phyloP scores from a whole-genome alignment of 352 stramenopile species.

The Globisporangium echinulatum region DNA sequence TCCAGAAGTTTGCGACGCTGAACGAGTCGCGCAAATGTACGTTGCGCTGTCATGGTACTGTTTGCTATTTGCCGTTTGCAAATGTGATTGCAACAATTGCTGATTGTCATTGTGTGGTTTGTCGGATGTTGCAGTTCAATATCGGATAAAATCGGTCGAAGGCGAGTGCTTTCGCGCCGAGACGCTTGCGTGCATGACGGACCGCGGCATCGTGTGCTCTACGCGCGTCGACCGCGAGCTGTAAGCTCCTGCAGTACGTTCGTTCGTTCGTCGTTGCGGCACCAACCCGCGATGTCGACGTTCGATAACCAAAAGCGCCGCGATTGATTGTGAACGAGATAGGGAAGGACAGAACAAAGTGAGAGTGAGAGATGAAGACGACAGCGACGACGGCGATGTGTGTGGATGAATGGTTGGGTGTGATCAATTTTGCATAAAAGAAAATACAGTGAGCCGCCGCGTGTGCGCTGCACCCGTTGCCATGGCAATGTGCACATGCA shows the following conservation, averaged over 20 bases:
- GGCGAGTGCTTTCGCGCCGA: conserved; percentile 73
- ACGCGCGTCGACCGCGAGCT: conserved; percentile 66
- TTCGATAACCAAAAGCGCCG: not conserved
- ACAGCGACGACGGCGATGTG: not conserved
- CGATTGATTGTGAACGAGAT: not conserved
- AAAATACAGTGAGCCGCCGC: conserved; percentile 1
- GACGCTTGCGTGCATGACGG: conserved; percentile 61
- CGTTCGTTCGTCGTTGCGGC: not conserved
- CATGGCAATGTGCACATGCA: too few relatives aligned
- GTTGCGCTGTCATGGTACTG: conserved; percentile 7
- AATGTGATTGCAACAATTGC: too few relatives aligned
- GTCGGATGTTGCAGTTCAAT: conserved; percentile 43
- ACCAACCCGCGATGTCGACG: not conserved
- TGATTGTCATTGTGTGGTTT: conserved; percentile 1
- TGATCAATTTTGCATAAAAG: conserved; percentile 4
- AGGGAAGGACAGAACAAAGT: not conserved
- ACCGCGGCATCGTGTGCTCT: conserved; percentile 72
- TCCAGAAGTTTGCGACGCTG: conserved; percentile 57
- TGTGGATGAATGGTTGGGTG: not conserved
- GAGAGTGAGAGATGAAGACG: not conserved
- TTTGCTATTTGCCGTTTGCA: too few relatives aligned
- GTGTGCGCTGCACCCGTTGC: too few relatives aligned
- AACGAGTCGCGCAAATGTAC: conserved; percentile 67
- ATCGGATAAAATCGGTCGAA: conserved; percentile 76
- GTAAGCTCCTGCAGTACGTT: conserved; percentile 15